Evolutionary conservation across 768 basidiomycete species (phyloP), one percentile per base, ranked within the genome.

Genomic region (Porpolomopsis calyptriformis): DNA sequence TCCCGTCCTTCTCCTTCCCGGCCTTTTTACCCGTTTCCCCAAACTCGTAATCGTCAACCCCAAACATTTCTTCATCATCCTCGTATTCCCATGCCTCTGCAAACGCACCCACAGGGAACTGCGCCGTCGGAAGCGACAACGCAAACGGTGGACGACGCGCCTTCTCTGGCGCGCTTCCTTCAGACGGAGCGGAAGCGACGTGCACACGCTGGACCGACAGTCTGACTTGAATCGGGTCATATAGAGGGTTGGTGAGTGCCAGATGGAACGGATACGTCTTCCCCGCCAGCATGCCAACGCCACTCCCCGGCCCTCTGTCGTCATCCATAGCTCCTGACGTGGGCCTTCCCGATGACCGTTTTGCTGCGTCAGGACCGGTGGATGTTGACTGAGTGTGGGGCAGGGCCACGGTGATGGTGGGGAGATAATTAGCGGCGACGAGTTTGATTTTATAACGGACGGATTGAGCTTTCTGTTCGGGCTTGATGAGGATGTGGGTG

Each of bases 81-180:
- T 96, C 94, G 51, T 92, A 96, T 61, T 98, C 92, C 94, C 94
- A 98, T 26, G 89, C 90, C 60, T 98, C 96, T 14, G 90, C 90
- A 57, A 85, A 93, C 2, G 94, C 87, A 11, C 85, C 81, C 39
- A 98, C 78, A 4, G 85, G 69, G 59, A 99, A 94, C 7, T 80
- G 65, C 0, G 76, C 67, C 9, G 79, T 80, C 0, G 90, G 93
- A 2, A 98, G 67, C 8, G 82, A 80, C 4, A 94, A 71, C 1
- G 80, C 83, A 57, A 87, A 94, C 2, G 85, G 82, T 35, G 82
- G 79, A 4, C 82, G 73, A 10, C 75, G 73, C 9, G 76, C 67
- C 58, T 79, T 82, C 47, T 80, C 78, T 14, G 57, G 60, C 4
- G 62, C 63, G 26, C 55, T 64, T 31, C 66, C 61, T 29, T 70